A percentile compares a stretch with the other conserved stretches of the same genome.
These are phyloP conservation scores for Nakazawaea ishiwadae DNA, from an alignment of 805 yeast genomes.

Conservation along the genomic window DNA sequence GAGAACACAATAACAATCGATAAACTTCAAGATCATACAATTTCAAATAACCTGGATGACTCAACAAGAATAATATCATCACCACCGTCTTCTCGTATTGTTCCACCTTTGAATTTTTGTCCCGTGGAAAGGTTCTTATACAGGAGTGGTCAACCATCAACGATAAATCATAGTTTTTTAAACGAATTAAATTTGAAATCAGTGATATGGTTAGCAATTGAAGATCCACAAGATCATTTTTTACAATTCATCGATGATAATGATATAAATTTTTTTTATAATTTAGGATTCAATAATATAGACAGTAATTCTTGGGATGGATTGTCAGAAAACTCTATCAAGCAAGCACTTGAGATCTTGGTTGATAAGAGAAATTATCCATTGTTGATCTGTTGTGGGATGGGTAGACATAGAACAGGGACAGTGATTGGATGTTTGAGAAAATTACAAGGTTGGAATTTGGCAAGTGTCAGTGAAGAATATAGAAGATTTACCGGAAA, in stretches of 20 bases:
- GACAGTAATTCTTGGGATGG: slow-evolving; percentile 91
- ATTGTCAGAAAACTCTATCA: slow-evolving; percentile 74
- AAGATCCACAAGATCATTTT: slow-evolving; percentile 89
- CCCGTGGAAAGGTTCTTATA: slow-evolving; percentile 88
- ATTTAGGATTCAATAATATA: slow-evolving; percentile 53
- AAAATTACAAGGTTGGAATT: slow-evolving; percentile 94
- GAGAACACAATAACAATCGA: slow-evolving; percentile 19
- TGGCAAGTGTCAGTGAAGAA: slow-evolving; percentile 90
- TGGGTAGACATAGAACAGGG: slow-evolving; percentile 98
- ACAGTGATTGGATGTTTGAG: slow-evolving; percentile 93
- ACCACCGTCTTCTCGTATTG: slow-evolving; percentile 64
- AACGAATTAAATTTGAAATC: slow-evolving; percentile 69
- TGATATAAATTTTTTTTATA: slow-evolving; percentile 75
- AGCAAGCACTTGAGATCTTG: slow-evolving; percentile 72
- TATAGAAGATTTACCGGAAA: slow-evolving; percentile 92
- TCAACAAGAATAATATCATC: slow-evolving; percentile 30
- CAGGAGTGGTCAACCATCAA: slow-evolving; percentile 91
- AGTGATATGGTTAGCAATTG: slow-evolving; percentile 91
- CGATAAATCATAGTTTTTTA: slow-evolving; percentile 86
- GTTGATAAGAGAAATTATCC: slow-evolving; percentile 76
- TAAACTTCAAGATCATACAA: slow-evolving; percentile 20
- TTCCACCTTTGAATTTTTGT: slow-evolving; percentile 93
- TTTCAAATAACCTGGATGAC: slow-evolving; percentile 17
- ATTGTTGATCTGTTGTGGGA: slow-evolving; percentile 88
- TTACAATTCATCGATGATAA: slow-evolving; percentile 74